Evolutionary conservation across 768 basidiomycete species (phyloP).

Genomic region (Leccinum pellstonianum): DNA sequence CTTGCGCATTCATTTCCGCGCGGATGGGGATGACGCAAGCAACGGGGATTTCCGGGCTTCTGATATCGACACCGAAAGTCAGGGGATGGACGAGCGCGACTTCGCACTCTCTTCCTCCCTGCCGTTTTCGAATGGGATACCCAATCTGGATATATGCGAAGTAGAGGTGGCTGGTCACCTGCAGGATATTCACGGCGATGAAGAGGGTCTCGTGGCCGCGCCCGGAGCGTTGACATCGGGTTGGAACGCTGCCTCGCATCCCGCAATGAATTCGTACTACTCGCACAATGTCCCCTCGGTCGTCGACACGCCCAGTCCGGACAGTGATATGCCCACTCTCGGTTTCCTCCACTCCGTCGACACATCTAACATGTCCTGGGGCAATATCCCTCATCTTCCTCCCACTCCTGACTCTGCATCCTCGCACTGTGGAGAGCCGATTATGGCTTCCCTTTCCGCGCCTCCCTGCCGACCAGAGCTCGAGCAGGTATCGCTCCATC

Average conservation of each 20-base stretch:
- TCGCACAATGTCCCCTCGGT: conserved; percentile 17
- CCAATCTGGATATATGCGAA: conserved; percentile 56
- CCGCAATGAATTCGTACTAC: conserved; percentile 25
- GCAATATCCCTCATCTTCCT: conserved; percentile 16
- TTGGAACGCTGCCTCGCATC: conserved; percentile 16
- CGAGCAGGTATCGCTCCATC: conserved; percentile 42
- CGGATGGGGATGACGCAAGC: conserved; percentile 30
- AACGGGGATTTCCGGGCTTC: conserved; percentile 28
- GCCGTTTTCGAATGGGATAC: conserved; percentile 32
- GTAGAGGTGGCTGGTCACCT: conserved; percentile 58
- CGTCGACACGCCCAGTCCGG: conserved; percentile 18
- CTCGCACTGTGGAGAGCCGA: conserved; percentile 41
- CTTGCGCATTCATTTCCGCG: conserved; percentile 64
- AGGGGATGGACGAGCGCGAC: conserved; percentile 36
- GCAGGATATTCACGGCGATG: conserved; percentile 55
- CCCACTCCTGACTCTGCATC: conserved; percentile 23
- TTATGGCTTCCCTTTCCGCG: conserved; percentile 49
- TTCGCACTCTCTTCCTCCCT: conserved; percentile 24
- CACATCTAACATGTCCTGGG: conserved; percentile 27
- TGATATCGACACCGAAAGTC: conserved; percentile 34
- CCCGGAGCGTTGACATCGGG: conserved; percentile 18
- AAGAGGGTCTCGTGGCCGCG: conserved; percentile 51
- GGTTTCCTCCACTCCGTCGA: conserved; percentile 24
- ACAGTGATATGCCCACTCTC: conserved; percentile 21
- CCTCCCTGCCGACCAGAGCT: conserved; percentile 69